These are phyloP conservation scores for Nemania sp. DNA, from an alignment of 2,329 filamentous ascomycete genomes.

Conservation along the genomic window DNA sequence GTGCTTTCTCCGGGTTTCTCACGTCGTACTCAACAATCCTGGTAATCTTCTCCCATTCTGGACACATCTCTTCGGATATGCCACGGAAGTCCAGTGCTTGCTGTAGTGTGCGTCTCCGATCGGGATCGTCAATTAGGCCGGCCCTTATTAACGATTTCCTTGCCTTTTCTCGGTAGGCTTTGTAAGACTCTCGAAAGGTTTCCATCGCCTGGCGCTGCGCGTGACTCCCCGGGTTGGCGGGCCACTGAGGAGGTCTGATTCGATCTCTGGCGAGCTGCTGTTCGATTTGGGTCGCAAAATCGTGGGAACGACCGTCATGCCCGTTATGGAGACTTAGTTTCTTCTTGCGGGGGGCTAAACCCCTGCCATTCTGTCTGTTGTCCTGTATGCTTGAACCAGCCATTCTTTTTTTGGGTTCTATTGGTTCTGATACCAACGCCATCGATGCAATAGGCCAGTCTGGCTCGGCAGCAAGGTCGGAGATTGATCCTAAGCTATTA, in stretches of 20 bases:
- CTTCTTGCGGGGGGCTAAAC: not conserved
- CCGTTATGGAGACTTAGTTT: no score
- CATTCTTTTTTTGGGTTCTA: constrained; percentile 39
- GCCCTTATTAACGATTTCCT: constrained; percentile 69
- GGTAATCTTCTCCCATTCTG: constrained; percentile 73
- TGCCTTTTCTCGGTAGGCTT: constrained; percentile 67
- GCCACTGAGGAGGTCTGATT: constrained; percentile 67
- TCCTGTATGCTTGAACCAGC: constrained; percentile 31
- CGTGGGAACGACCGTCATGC: constrained; percentile 41
- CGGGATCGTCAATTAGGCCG: constrained; percentile 73
- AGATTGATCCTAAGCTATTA: constrained; percentile 32
- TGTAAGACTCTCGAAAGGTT: constrained; percentile 66
- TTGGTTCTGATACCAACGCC: not conserved
- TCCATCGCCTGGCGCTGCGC: constrained; percentile 64
- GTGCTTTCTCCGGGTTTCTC: constrained; percentile 66
- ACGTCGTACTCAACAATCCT: constrained; percentile 72
- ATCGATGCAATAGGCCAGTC: constrained; percentile 43
- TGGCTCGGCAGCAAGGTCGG: constrained; percentile 44
- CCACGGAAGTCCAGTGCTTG: constrained; percentile 76
- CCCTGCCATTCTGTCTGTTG: constrained; percentile 39
- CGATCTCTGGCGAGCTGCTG: constrained; percentile 66
- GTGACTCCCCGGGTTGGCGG: constrained; percentile 65
- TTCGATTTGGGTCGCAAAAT: constrained; percentile 62
- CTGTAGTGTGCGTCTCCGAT: constrained; percentile 70
- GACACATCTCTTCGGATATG: constrained; percentile 77